phyloP scores from a whole-genome alignment of 768 basidiomycete genomes.

The Pleurotus tuoliensis region DNA sequence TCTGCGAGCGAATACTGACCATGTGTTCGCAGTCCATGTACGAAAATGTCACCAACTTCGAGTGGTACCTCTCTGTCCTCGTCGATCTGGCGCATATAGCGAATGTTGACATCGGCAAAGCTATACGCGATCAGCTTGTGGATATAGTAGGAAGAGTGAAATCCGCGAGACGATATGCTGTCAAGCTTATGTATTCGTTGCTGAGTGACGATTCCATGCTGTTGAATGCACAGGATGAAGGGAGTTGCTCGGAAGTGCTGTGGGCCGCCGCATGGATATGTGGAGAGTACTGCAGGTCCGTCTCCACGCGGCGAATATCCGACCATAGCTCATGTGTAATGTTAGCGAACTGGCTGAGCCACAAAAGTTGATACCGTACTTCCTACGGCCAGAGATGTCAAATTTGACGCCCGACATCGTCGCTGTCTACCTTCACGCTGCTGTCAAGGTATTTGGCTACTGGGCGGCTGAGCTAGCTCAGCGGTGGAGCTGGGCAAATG shows the following conservation, averaged over 20 bases:
- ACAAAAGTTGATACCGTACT: constrained; percentile 64
- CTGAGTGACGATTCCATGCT: constrained; percentile 76
- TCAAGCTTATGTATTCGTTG: constrained; percentile 79
- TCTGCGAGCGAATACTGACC: constrained; percentile 79
- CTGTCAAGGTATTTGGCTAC: constrained; percentile 81
- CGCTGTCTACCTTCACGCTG: constrained; percentile 78
- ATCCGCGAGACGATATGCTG: constrained; percentile 72
- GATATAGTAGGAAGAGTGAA: constrained; percentile 84
- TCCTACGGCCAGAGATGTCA: constrained; percentile 59
- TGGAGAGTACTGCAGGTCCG: constrained; percentile 86
- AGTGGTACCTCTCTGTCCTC: constrained; percentile 96
- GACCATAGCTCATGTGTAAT: neutral
- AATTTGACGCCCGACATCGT: constrained; percentile 60
- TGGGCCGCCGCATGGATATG: constrained; percentile 98
- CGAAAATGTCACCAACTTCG: constrained; percentile 86
- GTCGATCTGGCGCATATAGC: constrained; percentile 89
- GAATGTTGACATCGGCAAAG: constrained; percentile 68
- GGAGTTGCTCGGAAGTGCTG: constrained; percentile 78
- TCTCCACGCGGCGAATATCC: no score
- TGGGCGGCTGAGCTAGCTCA: constrained; percentile 78
- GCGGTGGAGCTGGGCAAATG: constrained; percentile 61
- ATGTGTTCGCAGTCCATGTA: constrained; percentile 85
- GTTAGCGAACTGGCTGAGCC: constrained; percentile 75
- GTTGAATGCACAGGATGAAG: constrained; percentile 60
- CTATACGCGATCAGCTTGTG: constrained; percentile 80